These are phyloP conservation scores for Acanthochlamys bracteata DNA, from an alignment of 106 monocot species.

Conservation along the genomic window DNA sequence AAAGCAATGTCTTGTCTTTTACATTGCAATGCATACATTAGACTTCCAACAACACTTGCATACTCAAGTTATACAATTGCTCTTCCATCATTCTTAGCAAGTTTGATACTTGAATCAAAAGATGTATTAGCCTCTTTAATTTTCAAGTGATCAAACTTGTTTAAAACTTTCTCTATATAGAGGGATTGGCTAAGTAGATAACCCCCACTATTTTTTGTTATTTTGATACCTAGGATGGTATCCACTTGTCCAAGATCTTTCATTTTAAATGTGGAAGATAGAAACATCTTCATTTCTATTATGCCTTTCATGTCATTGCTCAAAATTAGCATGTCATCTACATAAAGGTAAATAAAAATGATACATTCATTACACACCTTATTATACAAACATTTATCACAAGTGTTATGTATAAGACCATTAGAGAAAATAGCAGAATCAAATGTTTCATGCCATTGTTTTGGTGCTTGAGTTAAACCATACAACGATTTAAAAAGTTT, in stretches of 20 bases:
- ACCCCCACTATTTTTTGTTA: not conserved
- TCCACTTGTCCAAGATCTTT: slow-evolving; percentile 3
- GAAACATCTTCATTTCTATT: not conserved
- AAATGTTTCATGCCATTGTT: slow-evolving; percentile 2
- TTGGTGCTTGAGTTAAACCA: not conserved
- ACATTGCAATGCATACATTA: slow-evolving; percentile 3
- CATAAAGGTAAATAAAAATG: slow-evolving; percentile 1
- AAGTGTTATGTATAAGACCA: slow-evolving; percentile 3
- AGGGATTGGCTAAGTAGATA: not conserved
- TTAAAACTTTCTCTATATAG: not conserved
- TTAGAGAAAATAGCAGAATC: not conserved
- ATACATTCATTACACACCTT: not conserved
- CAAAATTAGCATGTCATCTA: slow-evolving; percentile 3
- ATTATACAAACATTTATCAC: not conserved
- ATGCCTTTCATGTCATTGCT: not conserved
- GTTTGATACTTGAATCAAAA: not conserved
- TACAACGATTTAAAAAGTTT: slow-evolving; percentile 3
- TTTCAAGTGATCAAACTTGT: not conserved
- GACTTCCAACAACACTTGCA: slow-evolving; percentile 1
- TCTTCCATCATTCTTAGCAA: not conserved
- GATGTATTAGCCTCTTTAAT: not conserved
- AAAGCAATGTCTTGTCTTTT: not conserved
- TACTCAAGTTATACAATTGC: not conserved
- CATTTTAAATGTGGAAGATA: not conserved
- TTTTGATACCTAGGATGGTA: not conserved